Evolutionary conservation across 164 flowering plant genomes (phyloP).

Genomic region (Vitis rupestris): DNA sequence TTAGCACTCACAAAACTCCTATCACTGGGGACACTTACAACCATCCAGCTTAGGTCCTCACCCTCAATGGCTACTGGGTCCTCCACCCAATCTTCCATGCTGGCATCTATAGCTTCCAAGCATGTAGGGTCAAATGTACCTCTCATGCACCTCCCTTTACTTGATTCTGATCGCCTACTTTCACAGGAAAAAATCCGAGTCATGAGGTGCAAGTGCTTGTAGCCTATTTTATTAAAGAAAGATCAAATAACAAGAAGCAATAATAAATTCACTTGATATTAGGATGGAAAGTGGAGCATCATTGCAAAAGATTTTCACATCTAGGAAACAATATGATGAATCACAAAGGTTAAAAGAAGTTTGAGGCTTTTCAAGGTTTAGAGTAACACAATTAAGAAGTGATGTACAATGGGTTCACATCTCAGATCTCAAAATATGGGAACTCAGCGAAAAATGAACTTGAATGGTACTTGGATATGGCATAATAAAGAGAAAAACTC

Average conservation of each 20-base stretch:
- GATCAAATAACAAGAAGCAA: not conserved
- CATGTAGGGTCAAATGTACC: constrained; percentile 16
- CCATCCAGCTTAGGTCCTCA: constrained; percentile 17
- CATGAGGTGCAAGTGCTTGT: no score
- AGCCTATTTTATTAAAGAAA: not conserved
- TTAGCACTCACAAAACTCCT: not conserved
- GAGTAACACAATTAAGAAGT: no score
- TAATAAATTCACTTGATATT: not conserved
- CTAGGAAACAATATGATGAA: not conserved
- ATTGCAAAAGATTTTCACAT: not conserved
- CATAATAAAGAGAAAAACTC: no score
- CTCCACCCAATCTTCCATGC: constrained; percentile 23
- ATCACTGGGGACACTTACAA: constrained; percentile 12
- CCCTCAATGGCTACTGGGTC: constrained; percentile 11
- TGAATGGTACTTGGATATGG: no score
- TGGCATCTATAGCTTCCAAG: constrained; percentile 21
- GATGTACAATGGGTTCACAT: no score
- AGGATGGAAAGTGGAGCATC: not conserved
- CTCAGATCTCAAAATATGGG: no score
- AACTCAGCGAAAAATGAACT: no score
- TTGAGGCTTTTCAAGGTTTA: no score
- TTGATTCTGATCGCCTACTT: constrained; percentile 12
- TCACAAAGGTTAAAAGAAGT: not conserved
- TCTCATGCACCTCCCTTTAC: constrained; percentile 6
- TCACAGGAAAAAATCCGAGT: not conserved